Evolutionary conservation across 179 eudicot genomes (phyloP).

Genomic region (Carnegiea gigantea): DNA sequence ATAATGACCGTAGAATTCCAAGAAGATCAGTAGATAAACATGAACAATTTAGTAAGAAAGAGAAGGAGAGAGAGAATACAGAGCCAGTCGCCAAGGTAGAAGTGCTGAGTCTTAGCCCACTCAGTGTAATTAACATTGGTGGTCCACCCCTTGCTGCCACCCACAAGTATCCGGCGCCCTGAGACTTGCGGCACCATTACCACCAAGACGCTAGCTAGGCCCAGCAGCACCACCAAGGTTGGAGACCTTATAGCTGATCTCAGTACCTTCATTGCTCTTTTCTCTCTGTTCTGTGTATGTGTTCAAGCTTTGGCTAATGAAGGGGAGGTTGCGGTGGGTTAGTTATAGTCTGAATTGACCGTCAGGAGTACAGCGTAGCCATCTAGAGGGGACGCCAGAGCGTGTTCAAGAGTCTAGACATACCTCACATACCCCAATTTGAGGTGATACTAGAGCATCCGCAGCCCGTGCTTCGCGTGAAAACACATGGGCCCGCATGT

Average conservation of each 20-base stretch:
- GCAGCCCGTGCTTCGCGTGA: no score
- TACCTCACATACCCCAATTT: no score
- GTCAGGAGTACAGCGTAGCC: no score
- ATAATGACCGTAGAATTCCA: no score
- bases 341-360: no score
- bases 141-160: not conserved
- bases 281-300: not conserved
- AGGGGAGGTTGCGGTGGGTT: no score
- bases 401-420: no score
- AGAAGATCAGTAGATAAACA: not conserved
- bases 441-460: no score
- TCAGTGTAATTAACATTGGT: not conserved
- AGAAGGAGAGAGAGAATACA: not conserved
- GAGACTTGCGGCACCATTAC: not conserved
- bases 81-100: not conserved
- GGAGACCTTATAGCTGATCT: not conserved
- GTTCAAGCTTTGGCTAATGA: not conserved
- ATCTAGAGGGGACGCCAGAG: no score
- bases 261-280: not conserved
- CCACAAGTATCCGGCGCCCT: not conserved
- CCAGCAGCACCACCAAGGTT: not conserved
- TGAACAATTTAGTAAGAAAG: not conserved
- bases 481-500: no score
- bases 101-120: not conserved
- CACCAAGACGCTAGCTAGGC: not conserved